Conservation (phyloP, 2,329 filamentous ascomycete species). For the Cryphonectria parasitica region DNA sequence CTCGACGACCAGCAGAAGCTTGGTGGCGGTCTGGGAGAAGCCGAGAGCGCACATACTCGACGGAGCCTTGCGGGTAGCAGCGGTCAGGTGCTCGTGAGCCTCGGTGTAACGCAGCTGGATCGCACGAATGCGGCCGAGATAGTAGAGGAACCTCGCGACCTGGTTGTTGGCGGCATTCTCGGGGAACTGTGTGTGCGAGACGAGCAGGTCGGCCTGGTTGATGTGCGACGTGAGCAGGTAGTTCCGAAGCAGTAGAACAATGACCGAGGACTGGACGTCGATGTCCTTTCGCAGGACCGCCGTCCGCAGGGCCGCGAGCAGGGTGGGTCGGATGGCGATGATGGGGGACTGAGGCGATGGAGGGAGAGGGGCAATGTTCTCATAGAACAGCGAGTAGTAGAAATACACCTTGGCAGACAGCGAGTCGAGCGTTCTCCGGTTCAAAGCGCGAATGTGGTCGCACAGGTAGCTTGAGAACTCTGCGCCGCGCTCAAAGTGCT, state of each 20-base stretch:
- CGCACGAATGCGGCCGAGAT: conserved; percentile 92
- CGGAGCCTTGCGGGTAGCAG: conserved; percentile 92
- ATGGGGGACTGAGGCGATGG: conserved; percentile 88
- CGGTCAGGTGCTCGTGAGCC: conserved; percentile 90
- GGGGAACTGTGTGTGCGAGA: conserved; percentile 95
- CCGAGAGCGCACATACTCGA: conserved; percentile 86
- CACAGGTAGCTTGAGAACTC: conserved; percentile 84
- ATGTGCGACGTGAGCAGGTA: conserved; percentile 97
- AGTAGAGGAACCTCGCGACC: conserved; percentile 96
- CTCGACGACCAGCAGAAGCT: conserved; percentile 95
- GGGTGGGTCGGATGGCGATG: conserved; percentile 80
- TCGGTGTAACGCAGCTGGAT: conserved; percentile 97
- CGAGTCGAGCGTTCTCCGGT: conserved; percentile 91
- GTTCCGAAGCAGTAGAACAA: conserved; percentile 91
- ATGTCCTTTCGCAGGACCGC: conserved; percentile 96
- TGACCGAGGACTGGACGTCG: conserved; percentile 96
- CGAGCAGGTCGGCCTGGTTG: conserved; percentile 91
- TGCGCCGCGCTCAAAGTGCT: conserved; percentile 77
- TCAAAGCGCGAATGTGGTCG: conserved; percentile 83
- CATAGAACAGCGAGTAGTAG: conserved; percentile 95
- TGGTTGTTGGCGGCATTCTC: conserved; percentile 96
- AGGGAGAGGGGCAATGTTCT: conserved; percentile 84
- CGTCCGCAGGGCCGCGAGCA: conserved; percentile 87
- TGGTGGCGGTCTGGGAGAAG: conserved; percentile 94
- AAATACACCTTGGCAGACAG: conserved; percentile 96